Evolutionary conservation across 352 stramenopile genomes (phyloP).

Genomic region (Pythium guiyangense): DNA sequence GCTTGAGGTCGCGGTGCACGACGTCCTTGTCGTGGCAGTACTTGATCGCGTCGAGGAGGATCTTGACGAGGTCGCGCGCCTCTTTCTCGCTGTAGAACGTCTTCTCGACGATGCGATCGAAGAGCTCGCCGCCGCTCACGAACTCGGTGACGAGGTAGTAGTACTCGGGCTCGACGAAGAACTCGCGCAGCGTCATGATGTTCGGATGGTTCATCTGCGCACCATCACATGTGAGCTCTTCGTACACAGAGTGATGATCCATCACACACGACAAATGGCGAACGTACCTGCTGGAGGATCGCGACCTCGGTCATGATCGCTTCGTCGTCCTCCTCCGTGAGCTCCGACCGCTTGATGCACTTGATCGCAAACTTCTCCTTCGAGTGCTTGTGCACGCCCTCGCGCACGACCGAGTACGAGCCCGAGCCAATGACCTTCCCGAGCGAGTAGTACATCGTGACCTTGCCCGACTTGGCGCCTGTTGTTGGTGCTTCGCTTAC

Average conservation of each 20-base stretch:
- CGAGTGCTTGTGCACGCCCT: slow-evolving; percentile 71
- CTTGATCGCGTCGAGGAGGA: slow-evolving; percentile 71
- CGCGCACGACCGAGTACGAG: slow-evolving; percentile 88
- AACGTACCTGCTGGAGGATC: slow-evolving; percentile 60
- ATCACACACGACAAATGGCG: background rate
- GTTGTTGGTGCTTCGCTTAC: slow-evolving; percentile 16
- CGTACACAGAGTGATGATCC: background rate
- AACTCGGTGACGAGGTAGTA: slow-evolving; percentile 90
- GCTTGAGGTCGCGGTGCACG: slow-evolving; percentile 80
- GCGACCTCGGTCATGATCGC: slow-evolving; percentile 73
- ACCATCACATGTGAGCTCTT: background rate
- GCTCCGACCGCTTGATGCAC: slow-evolving; percentile 83
- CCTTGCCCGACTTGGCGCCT: slow-evolving; percentile 32
- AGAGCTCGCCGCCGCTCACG: slow-evolving; percentile 82
- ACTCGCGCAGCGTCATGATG: slow-evolving; percentile 89
- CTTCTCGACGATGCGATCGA: slow-evolving; percentile 89
- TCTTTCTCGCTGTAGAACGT: slow-evolving; percentile 86
- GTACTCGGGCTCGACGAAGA: slow-evolving; percentile 86
- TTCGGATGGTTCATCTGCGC: slow-evolving; percentile 81
- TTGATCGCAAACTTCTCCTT: slow-evolving; percentile 89
- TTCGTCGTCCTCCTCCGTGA: slow-evolving; percentile 75
- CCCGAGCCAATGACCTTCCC: slow-evolving; percentile 85
- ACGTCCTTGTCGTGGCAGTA: slow-evolving; percentile 88
- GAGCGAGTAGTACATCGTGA: slow-evolving; percentile 69
- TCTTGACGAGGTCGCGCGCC: slow-evolving; percentile 78